Evolutionary conservation across 2,329 filamentous ascomycete genomes (phyloP), one percentile per base, ranked within the genome.

Genomic region (Penicillium fuscoglaucum): DNA sequence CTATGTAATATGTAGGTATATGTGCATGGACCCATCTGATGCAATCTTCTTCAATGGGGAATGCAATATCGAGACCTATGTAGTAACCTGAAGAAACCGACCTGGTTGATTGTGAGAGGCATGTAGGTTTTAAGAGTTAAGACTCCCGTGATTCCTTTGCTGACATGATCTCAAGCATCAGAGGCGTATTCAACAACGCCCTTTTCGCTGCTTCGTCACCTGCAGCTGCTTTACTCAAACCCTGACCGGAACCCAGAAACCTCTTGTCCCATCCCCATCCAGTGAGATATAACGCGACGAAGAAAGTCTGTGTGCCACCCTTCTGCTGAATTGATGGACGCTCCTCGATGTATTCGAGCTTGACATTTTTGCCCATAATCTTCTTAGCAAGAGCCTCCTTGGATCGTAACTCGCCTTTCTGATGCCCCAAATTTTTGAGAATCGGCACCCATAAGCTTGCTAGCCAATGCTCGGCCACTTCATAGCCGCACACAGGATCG

Each of bases 371-470:
- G 1, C 79, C 80, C 52, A 83, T 80, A 9, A 92, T 79, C 29
- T 75, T 68, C 47, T 78, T 78, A 10, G 78, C 75, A 6, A 90
- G 74, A 31, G 75, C 66, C 9, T 83, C 80, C 70, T 89, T 90
- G 0, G 82, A 72, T 52, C 76, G 74, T 21, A 77, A 58, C n/a
- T 70, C 66, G 13, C 66, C 61, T 43, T 65, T 63, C 24, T 69
- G 63, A 31, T 64, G 60, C 43, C 65, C 52, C 60, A 73, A 55
- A 53, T 69, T 63, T 79, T 72, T 66, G 39, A 96, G 76, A 5
- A 84, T 85, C 47, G 81, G 84, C 4, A 83, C 83, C 91, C 92
- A 97, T 0, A 97, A 78, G 8, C 82, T 77, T 51, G 85, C 87
- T 46, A 97, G 77, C 91, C 92, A 98, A 15, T 81, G 72, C 52